phyloP scores from a whole-genome alignment of 2,329 filamentous ascomycete species.

The Ophioceras dolichostomum region DNA sequence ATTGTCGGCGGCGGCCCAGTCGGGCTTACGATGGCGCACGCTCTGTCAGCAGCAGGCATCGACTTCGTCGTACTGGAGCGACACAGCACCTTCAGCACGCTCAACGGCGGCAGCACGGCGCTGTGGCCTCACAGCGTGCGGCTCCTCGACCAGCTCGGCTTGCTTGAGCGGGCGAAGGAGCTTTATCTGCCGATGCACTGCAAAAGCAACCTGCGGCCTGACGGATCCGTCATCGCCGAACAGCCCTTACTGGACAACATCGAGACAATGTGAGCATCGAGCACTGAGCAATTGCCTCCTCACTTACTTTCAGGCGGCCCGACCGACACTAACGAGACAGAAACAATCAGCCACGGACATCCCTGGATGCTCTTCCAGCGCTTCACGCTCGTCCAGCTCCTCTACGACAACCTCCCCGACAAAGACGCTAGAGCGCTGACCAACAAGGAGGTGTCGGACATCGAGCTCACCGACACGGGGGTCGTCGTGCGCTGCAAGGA shows the following conservation, averaged over 20 bases:
- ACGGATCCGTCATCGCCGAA: slow-evolving; percentile 8
- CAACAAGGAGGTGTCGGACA: slow-evolving; percentile 7
- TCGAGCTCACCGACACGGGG: slow-evolving; percentile 7
- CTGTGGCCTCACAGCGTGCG: slow-evolving; percentile 13
- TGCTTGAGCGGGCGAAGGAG: slow-evolving; percentile 8
- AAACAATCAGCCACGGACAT: slow-evolving; percentile 13
- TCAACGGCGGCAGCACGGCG: slow-evolving; percentile 5
- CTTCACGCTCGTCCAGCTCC: slow-evolving; percentile 6
- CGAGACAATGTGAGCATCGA: slow-evolving; percentile 2
- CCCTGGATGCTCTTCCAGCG: slow-evolving; percentile 12
- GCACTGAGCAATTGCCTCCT: background rate
- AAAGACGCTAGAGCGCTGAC: slow-evolving; percentile 7
- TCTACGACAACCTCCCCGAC: slow-evolving; percentile 10
- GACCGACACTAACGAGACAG: too few relatives aligned
- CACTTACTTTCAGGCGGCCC: too few relatives aligned
- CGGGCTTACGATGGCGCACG: background rate
- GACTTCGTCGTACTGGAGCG: background rate
- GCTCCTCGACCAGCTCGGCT: slow-evolving; percentile 15
- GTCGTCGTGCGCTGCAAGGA: slow-evolving; percentile 10
- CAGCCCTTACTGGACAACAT: slow-evolving; percentile 9
- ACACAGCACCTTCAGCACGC: background rate
- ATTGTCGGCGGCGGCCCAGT: background rate
- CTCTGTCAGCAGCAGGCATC: background rate
- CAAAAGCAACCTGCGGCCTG: slow-evolving; percentile 7
- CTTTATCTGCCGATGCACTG: slow-evolving; percentile 6